phyloP scores from a whole-genome alignment of 75 land plant genomes.

The Pinus albicaulis region DNA sequence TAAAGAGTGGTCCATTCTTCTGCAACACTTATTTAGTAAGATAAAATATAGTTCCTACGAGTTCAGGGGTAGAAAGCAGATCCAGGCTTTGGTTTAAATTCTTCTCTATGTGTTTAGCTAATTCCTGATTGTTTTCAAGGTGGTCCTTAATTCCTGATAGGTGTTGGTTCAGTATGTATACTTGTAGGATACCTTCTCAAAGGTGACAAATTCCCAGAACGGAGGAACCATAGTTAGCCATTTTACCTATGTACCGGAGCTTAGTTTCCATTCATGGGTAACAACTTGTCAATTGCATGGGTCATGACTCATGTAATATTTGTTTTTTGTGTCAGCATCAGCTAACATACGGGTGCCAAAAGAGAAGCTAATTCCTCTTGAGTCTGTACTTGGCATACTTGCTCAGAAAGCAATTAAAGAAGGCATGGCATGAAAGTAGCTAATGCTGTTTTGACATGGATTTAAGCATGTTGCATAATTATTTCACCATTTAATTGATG shows the following conservation, averaged over 20 bases:
- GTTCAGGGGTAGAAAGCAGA: background rate
- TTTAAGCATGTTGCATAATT: background rate
- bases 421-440: background rate
- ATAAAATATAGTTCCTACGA: background rate
- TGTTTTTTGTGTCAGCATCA: background rate
- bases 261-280: background rate
- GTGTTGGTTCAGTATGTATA: no score
- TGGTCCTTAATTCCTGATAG: no score
- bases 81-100: background rate
- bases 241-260: background rate
- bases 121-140: background rate
- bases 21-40: background rate
- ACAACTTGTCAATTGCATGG: background rate
- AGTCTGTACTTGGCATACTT: background rate
- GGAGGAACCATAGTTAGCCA: background rate
- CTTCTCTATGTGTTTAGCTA: no score
- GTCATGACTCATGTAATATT: background rate
- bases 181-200: background rate
- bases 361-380: background rate
- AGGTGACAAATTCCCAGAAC: background rate
- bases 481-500: background rate
- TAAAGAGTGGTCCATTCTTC: background rate
- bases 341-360: background rate
- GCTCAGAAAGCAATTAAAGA: background rate
- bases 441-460: background rate